Evolutionary conservation across 257 asterid species (phyloP).

Genomic region (Solanum sparsipilum): DNA sequence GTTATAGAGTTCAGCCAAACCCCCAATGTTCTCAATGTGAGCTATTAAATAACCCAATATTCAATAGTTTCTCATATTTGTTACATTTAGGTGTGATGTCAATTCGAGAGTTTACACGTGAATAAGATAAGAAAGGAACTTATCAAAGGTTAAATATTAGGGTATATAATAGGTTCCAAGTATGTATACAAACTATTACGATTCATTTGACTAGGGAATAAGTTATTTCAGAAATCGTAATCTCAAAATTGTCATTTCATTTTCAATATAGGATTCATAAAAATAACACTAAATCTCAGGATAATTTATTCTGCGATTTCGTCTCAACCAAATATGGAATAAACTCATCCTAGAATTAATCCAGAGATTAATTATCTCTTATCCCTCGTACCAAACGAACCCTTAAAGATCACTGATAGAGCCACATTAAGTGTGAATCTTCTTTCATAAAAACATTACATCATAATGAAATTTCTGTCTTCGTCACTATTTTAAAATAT

Average conservation of each 20-base stretch:
- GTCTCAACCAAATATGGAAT: not conserved
- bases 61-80: not conserved
- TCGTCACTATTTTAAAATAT: not conserved
- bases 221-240: not conserved
- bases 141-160: not conserved
- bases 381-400: not conserved
- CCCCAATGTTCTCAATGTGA: fast-evolving
- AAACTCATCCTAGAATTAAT: too few relatives aligned
- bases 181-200: not conserved
- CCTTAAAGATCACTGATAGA: not conserved
- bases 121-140: not conserved
- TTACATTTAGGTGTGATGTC: not conserved
- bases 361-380: too few relatives aligned
- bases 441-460: not conserved
- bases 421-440: too few relatives aligned
- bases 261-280: not conserved
- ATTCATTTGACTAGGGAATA: not conserved
- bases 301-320: too few relatives aligned
- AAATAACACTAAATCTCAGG: too few relatives aligned
- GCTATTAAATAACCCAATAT: not conserved
- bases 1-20: too few relatives aligned
- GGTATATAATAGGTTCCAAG: not conserved
- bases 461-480: not conserved
- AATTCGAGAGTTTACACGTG: not conserved
- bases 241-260: too few relatives aligned